phyloP scores from a whole-genome alignment of 805 yeast species.

The Schwanniomyces sp. region DNA sequence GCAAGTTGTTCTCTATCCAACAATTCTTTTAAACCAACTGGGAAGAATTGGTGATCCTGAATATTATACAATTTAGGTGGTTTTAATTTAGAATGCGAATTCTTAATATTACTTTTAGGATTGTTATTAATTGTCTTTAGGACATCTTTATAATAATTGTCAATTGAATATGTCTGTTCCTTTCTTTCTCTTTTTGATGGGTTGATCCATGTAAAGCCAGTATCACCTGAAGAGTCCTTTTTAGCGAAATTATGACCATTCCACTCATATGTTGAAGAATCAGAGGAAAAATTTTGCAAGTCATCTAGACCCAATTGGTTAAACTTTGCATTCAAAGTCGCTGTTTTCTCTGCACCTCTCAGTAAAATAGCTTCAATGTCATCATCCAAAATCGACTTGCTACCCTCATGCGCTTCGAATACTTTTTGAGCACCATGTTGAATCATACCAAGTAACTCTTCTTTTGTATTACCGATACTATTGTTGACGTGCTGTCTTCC shows the following conservation, averaged over 20 bases:
- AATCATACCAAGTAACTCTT: slow-evolving; percentile 90
- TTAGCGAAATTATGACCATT: slow-evolving; percentile 85
- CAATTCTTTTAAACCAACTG: slow-evolving; percentile 50
- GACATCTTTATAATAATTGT: slow-evolving; percentile 73
- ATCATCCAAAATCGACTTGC: slow-evolving; percentile 42
- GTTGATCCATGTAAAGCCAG: slow-evolving; percentile 61
- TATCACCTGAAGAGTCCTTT: slow-evolving; percentile 35
- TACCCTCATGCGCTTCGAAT: slow-evolving; percentile 51
- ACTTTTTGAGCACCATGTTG: slow-evolving; percentile 95
- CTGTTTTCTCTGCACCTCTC: slow-evolving; percentile 81
- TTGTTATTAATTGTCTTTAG: slow-evolving; percentile 29
- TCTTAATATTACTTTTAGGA: slow-evolving; percentile 11
- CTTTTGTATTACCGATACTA: slow-evolving; percentile 62
- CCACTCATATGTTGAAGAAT: slow-evolving; percentile 94
- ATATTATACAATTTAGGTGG: slow-evolving; percentile 65
- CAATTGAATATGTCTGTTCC: slow-evolving; percentile 75
- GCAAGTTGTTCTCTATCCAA: slow-evolving; percentile 66
- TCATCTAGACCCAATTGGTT: slow-evolving; percentile 89
- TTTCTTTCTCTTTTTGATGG: slow-evolving; percentile 76
- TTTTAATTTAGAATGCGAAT: slow-evolving; percentile 32
- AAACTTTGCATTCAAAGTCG: slow-evolving; percentile 75
- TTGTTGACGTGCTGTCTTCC: slow-evolving; percentile 58
- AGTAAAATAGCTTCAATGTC: slow-evolving; percentile 84
- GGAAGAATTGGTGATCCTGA: slow-evolving; percentile 76
- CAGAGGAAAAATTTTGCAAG: slow-evolving; percentile 85